These are phyloP conservation scores for Naganishia vaughanmartiniae DNA, from an alignment of 768 basidiomycete species.

Conservation along the genomic window DNA sequence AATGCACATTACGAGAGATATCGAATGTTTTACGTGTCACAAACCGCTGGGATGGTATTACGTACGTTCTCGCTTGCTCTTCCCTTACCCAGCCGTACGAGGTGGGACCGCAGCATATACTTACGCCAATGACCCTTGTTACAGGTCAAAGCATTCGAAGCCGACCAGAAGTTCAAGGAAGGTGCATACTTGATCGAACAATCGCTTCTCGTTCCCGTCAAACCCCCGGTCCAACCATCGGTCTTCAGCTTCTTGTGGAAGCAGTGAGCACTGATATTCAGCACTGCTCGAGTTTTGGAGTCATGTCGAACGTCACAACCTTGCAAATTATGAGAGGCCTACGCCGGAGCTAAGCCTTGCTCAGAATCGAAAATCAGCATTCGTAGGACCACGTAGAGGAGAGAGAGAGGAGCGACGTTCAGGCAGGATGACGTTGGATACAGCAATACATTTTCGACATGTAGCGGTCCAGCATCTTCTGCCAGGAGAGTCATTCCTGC, in stretches of 20 bases:
- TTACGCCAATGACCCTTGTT: background rate
- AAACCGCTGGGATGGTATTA: conserved; percentile 23
- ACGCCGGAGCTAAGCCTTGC: too few relatives aligned
- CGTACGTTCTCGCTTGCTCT: background rate
- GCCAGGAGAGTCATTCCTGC: too few relatives aligned
- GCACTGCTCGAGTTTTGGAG: too few relatives aligned
- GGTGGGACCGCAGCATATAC: background rate
- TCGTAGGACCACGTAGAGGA: too few relatives aligned
- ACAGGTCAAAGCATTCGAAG: conserved; percentile 20
- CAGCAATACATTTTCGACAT: too few relatives aligned
- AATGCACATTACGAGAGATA: conserved; percentile 20
- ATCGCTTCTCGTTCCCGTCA: conserved; percentile 19
- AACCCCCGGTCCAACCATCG: background rate
- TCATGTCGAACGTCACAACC: too few relatives aligned
- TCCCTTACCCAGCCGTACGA: background rate
- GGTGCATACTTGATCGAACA: conserved; percentile 21
- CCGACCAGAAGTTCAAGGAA: conserved; percentile 18
- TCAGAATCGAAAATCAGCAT: too few relatives aligned
- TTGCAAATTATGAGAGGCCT: too few relatives aligned
- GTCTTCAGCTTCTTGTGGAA: conserved; percentile 27
- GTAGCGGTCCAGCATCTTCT: too few relatives aligned
- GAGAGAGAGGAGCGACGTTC: too few relatives aligned
- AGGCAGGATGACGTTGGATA: too few relatives aligned
- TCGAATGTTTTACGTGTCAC: conserved; percentile 13
- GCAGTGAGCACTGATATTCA: background rate